A percentile compares a stretch with the other conserved stretches of the same genome.
phyloP scores from a whole-genome alignment of 495 filamentous ascomycete genomes.

The Penicillium bovifimosum region DNA sequence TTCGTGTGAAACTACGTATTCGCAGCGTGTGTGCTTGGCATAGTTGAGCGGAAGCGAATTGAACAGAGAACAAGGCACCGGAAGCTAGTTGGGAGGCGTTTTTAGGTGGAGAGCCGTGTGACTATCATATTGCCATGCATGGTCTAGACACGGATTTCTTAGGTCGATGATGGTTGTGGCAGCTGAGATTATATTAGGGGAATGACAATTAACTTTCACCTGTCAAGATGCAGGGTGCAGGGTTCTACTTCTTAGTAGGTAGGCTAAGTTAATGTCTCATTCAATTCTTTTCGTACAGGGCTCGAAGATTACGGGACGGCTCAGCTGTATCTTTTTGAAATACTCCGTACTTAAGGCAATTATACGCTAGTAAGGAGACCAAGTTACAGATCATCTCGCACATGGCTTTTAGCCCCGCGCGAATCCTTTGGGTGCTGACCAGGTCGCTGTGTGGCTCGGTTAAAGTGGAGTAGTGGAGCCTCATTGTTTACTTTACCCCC shows the following conservation, averaged over 20 bases:
- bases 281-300: too few relatives aligned
- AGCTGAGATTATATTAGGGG: neutral
- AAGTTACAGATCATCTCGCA: too few relatives aligned
- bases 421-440: neutral
- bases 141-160: neutral
- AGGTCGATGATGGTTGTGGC: neutral
- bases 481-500: neutral
- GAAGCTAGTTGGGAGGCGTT: neutral
- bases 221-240: neutral
- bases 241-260: neutral
- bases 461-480: conserved; percentile 9
- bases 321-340: neutral
- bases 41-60: neutral
- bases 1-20: neutral
- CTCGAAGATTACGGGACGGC: too few relatives aligned
- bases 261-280: neutral
- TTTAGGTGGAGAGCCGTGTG: neutral
- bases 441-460: conserved; percentile 4
- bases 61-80: neutral
- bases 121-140: neutral
- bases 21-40: neutral
- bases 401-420: neutral
- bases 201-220: too few relatives aligned
- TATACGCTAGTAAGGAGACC: too few relatives aligned
- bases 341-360: too few relatives aligned